Conservation (phyloP, 2,329 filamentous ascomycete species). For the Dothistroma septosporum region DNA sequence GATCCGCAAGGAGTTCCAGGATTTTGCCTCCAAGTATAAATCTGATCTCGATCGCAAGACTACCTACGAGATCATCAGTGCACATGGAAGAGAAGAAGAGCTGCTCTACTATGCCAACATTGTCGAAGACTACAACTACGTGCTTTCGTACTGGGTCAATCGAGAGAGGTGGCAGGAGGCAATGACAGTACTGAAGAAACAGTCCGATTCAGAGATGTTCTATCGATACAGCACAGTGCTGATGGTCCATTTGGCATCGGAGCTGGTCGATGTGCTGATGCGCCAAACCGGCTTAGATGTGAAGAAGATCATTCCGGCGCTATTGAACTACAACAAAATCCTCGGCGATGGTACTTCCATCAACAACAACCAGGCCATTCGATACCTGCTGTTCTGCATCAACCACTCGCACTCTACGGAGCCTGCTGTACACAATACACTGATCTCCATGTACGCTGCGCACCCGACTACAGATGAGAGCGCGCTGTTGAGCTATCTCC, state of each 20-base stretch:
- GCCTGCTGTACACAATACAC: constrained; percentile 90
- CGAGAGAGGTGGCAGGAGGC: constrained; percentile 87
- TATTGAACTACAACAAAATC: constrained; percentile 87
- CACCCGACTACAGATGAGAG: constrained; percentile 79
- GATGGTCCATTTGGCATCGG: constrained; percentile 79
- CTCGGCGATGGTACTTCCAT: constrained; percentile 58
- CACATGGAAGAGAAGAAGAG: constrained; percentile 90
- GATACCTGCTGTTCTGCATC: constrained; percentile 90
- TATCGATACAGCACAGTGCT: constrained; percentile 97
- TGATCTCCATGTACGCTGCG: constrained; percentile 92
- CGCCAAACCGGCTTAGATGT: constrained; percentile 80
- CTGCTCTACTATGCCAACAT: constrained; percentile 85
- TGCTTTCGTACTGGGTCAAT: constrained; percentile 95
- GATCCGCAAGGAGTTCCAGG: constrained; percentile 75
- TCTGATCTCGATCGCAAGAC: constrained; percentile 84
- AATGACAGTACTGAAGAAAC: constrained; percentile 82
- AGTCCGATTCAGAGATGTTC: constrained; percentile 88
- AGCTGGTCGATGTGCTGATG: constrained; percentile 93
- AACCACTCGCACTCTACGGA: constrained; percentile 76
- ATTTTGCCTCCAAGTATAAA: constrained; percentile 83
- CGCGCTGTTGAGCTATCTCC: constrained; percentile 79
- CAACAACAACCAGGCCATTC: constrained; percentile 77
- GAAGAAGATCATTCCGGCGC: constrained; percentile 82
- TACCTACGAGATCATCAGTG: constrained; percentile 91
- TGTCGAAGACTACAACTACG: constrained; percentile 88